Percentiles rank a stretch among this genome's conserved stretches.
These are phyloP conservation scores for Sutorius australiensis DNA, from an alignment of 768 basidiomycete species.

Conservation along the genomic window DNA sequence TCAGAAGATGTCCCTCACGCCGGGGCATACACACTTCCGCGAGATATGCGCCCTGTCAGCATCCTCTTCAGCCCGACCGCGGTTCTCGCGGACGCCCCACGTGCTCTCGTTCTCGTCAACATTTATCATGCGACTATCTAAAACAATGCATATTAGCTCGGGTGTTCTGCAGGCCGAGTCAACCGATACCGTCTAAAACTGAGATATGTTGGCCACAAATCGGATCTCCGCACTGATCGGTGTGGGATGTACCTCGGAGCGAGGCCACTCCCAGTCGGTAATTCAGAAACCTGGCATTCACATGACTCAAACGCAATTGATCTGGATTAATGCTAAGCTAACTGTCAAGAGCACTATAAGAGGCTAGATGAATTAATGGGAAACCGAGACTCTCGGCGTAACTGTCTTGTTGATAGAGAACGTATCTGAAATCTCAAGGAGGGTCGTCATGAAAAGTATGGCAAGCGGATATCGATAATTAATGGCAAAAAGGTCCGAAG, in stretches of 20 bases:
- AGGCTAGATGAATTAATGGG: constrained; percentile 14
- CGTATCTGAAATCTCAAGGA: constrained; percentile 12
- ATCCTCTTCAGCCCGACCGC: background rate
- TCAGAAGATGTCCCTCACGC: background rate
- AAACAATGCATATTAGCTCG: too few species aligned
- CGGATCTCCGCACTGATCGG: background rate
- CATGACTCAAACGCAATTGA: background rate
- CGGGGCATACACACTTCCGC: background rate
- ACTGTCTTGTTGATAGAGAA: constrained; percentile 12
- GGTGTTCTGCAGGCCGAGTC: too few species aligned
- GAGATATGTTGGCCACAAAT: background rate
- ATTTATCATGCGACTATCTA: too few species aligned
- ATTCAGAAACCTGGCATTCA: background rate
- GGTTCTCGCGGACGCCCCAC: background rate
- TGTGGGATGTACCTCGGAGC: background rate
- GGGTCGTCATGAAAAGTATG: constrained; percentile 13
- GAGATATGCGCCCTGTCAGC: background rate
- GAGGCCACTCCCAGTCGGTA: background rate
- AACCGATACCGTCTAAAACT: background rate
- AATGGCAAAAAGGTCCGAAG: background rate
- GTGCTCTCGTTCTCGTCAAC: too few species aligned
- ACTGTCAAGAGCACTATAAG: constrained; percentile 10
- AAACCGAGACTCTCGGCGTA: background rate
- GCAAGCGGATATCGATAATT: background rate
- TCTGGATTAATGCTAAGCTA: constrained; percentile 8